Evolutionary conservation across 352 stramenopile species (phyloP), one percentile per base, ranked within the genome.

Genomic region (Globisporangium splendens): DNA sequence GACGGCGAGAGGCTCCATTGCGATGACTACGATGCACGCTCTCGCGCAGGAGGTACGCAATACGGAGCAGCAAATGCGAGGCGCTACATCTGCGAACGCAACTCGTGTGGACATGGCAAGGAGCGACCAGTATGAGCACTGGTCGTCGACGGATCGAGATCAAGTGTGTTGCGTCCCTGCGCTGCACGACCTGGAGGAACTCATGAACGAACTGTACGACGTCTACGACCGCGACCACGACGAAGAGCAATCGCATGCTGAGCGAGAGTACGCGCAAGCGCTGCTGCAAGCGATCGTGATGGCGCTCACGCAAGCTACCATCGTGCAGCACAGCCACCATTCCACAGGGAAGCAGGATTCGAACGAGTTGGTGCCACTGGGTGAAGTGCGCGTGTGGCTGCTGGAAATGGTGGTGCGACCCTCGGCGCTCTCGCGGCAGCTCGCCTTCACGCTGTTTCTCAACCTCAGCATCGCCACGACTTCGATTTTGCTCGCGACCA

Each of bases 371-470:
- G 13, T 46, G 15, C 21, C 53, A 8, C 28, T 66, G 20, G 56
- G 28, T 39, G 38, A 58, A 14, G 70, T 79, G 13, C 54, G 59
- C 24, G 62, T 79, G 14, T 77, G 71, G 49, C 48, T 86, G 14
- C 56, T 86, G 18, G 72, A 79, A 35, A 46, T 83, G 39, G 70
- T 59, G 28, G 71, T 83, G 31, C 75, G 70, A 11, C 68, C 72
- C 3, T 59, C 63, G 17, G 20, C 64, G 21, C 56, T 74, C 1
- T 67, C 70, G 33, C 53, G 75, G 41, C 56, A 65, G 33, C 56
- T 86, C n/a, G 73, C 73, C n/a, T 73, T 86, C 57, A 63, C 61
- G 0, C 48, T 86, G 50, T 59, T 86, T 33, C n/a, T 72, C 33
- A 58, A 69, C 17, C 42, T 66, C 2, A 69, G 58, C 22, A 17